These are phyloP conservation scores for Diaporthe helianthi DNA, from an alignment of 2,329 filamentous ascomycete genomes.

Conservation along the genomic window DNA sequence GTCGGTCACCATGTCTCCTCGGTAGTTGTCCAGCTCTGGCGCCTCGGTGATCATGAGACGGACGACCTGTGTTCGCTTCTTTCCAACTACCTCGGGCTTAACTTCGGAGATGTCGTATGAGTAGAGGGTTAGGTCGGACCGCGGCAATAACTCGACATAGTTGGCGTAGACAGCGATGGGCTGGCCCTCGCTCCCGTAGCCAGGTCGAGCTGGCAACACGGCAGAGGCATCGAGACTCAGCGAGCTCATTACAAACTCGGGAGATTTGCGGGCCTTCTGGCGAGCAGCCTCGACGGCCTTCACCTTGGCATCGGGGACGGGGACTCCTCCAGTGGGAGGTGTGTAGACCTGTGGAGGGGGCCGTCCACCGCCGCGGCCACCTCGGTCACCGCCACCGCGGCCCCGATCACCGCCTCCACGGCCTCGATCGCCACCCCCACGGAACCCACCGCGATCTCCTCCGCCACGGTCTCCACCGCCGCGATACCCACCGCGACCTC, in stretches of 20 bases:
- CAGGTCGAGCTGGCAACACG: slow-evolving; percentile 36
- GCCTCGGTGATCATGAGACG: slow-evolving; percentile 39
- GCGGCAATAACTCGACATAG: slow-evolving; percentile 37
- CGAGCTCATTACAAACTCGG: neutral
- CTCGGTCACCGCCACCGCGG: slow-evolving; percentile 11
- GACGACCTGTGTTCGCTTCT: slow-evolving; percentile 37
- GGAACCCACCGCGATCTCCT: slow-evolving; percentile 14
- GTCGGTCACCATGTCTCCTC: slow-evolving; percentile 43
- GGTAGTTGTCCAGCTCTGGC: slow-evolving; percentile 32
- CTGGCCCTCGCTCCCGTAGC: slow-evolving; percentile 37
- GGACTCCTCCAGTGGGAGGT: neutral
- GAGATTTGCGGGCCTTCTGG: slow-evolving; percentile 25
- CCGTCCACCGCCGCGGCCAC: slow-evolving; percentile 27
- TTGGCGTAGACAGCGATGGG: slow-evolving; percentile 39
- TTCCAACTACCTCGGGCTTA: slow-evolving; percentile 32
- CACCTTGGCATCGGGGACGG: slow-evolving; percentile 14
- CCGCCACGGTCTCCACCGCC: slow-evolving; percentile 7
- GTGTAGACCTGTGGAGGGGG: slow-evolving; percentile 21
- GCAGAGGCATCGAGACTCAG: slow-evolving; percentile 7
- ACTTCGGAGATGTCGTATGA: slow-evolving; percentile 37
- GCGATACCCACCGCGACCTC: slow-evolving; percentile 3
- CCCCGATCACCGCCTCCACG: slow-evolving; percentile 16
- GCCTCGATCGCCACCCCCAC: slow-evolving; percentile 17
- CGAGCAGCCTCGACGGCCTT: slow-evolving; percentile 28
- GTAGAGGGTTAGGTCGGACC: slow-evolving; percentile 35